Evolutionary conservation across 2,329 filamentous ascomycete species (phyloP), one percentile per base, ranked within the genome.

Genomic region (Penicillium brasilianum): DNA sequence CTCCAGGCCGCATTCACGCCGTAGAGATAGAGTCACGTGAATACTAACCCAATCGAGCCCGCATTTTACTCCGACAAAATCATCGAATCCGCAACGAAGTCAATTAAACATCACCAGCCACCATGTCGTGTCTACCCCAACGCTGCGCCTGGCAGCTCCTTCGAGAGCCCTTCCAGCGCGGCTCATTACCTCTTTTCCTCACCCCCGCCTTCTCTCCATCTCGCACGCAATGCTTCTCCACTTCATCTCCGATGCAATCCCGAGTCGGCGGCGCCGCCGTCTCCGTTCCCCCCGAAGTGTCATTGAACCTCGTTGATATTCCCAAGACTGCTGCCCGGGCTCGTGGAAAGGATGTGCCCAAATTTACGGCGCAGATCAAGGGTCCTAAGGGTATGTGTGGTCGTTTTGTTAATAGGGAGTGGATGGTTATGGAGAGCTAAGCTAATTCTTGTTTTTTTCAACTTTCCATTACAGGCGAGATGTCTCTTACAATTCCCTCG

Each of bases 231-330:
- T 79, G 80, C 64, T 97, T 97, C 82, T 93, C 91, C 59, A 88
- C 87, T 44, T 90, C 91, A 46, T 75, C 87, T 56, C 78, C 80
- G 74, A 83, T 84, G 69, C 80, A 83, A 60, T 97, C 94, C 48
- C 95, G 97, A 83, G 90, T 99, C 64, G 95, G 95, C 70, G 85
- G 88, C 69, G 90, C 90, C 62, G 86, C 91, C 25, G 85, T 97
- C 56, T 88, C 91, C 57, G 84, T 97, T 34, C 94, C 94, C 0
- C 89, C 91, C 0, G 91, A 92, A 65, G 95, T 99, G 59, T 90
- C 90, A 55, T 83, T 99, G 65, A 80, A 78, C 44, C 81, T 86
- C 11, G 80, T 93, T 60, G 85, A 90, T 62, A 85, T 92, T 61
- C 85, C 88, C 4, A 79, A 76, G 72, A 82, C 78, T 66, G 83